Conservation (phyloP, 1,284 basidiomycete genomes). For the Moesziomyces sp. region DNA sequence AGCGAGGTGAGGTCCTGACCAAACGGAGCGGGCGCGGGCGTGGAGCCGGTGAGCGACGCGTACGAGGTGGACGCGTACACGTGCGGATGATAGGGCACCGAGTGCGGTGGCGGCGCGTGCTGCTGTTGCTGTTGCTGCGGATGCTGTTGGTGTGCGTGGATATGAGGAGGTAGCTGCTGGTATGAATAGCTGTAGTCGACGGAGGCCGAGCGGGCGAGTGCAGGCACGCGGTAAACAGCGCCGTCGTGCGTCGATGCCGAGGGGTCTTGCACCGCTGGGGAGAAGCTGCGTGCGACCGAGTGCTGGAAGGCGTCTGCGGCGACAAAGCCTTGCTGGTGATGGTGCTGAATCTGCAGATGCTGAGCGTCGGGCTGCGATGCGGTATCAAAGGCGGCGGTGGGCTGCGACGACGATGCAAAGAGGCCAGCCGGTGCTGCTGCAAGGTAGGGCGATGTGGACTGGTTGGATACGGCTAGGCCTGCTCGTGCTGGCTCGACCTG, state of each 20-base stretch:
- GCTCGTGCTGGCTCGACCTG: slow-evolving; percentile 19
- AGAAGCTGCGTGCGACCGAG: slow-evolving; percentile 16
- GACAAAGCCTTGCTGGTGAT: slow-evolving; percentile 14
- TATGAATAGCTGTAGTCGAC: slow-evolving; percentile 36
- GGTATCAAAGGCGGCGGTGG: slow-evolving; percentile 16
- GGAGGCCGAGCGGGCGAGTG: slow-evolving; percentile 18
- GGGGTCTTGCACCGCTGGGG: slow-evolving; percentile 15
- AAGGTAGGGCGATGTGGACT: slow-evolving; percentile 32
- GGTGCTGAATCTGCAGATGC: slow-evolving; percentile 26
- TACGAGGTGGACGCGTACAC: slow-evolving; percentile 38
- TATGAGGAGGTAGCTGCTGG: slow-evolving; percentile 26
- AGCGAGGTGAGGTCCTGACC: slow-evolving; percentile 21
- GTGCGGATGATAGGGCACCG: slow-evolving; percentile 14
- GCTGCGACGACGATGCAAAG: slow-evolving; percentile 20
- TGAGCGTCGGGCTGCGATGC: slow-evolving; percentile 18
- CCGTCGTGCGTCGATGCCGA: slow-evolving; percentile 17
- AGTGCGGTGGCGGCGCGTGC: slow-evolving; percentile 13
- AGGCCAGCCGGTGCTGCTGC: slow-evolving; percentile 28
- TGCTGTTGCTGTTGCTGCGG: slow-evolving; percentile 23
- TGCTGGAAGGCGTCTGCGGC: slow-evolving; percentile 25
- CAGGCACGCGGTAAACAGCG: slow-evolving; percentile 22
- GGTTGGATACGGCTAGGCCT: slow-evolving; percentile 4
- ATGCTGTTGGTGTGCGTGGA: slow-evolving; percentile 17
- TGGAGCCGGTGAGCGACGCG: slow-evolving; percentile 18
- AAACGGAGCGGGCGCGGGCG: slow-evolving; percentile 9